Evolutionary conservation across 2,329 filamentous ascomycete genomes (phyloP), one percentile per base, ranked within the genome.

Genomic region (Neophaeococcomyces aloes): DNA sequence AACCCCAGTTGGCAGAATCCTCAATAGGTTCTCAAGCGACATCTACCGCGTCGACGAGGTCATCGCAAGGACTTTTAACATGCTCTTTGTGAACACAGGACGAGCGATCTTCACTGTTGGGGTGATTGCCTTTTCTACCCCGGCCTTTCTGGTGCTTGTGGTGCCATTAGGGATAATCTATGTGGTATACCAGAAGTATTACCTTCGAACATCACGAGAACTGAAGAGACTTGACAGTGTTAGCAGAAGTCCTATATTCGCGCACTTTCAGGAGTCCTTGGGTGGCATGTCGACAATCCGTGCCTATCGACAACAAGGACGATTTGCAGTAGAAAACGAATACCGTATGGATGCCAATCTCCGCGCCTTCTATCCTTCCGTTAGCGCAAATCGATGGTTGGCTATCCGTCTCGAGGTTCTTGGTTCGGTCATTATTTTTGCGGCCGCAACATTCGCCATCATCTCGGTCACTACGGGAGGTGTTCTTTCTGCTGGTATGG

Each of bases 251-350:
- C 93, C 93, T 19, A 94, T 98, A 56, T 98, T 88, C 62, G 91
- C 91, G 5, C 93, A 98, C 64, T 98, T 98, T 68, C 91, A 98
- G 61, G 93, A 98, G 66, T 93, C 87, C 1, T 76, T 98, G 7
- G 89, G 86, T 49, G 91, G 91, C 33, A 83, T 95, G 59, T 86
- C 85, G 48, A 98, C 91, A 8, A 96, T 98, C 58, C 83, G 93
- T 53, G 93, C 91, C 29, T 98, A 94, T 68, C 76, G 82, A 49
- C 89, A 98, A 62, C 80, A 94, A 63, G 71, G 79, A 51, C 76
- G 91, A 45, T 98, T 98, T 64, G 77, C 85, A 49, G 70, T 84
- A 46, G 93, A 98, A 64, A 98, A 96, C 56, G 88, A 98, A 71
- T 95, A 88, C 86, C 83, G 91, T 33, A 84, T 96, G 50, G 91